Evolutionary conservation across 2,329 filamentous ascomycete genomes (phyloP), one percentile per base, ranked within the genome.

Genomic region (Monosporascus sp.): DNA sequence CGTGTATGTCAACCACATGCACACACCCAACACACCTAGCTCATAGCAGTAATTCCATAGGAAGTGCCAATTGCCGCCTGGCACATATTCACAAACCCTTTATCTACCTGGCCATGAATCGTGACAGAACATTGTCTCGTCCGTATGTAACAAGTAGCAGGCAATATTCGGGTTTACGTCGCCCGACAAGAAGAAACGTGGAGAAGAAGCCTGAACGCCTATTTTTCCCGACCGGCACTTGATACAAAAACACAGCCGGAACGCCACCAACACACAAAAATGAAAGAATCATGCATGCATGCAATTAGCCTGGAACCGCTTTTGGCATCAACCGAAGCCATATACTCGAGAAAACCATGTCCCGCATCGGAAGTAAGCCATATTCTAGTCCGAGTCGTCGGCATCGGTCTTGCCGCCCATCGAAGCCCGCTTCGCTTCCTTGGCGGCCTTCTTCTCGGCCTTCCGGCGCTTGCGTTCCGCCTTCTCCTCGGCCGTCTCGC

Each of bases 401-500:
- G 77, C 76, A 57, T 79, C 78, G 59, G 73, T 73, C 63, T 77
- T 76, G 63, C 75, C 73, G 56, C 74, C 78, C 65, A 79, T 72
- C 57, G 72, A 71, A 41, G 75, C 75, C 66, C 81, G 83, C 73
- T 80, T 81, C 51, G 77, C 76, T 44, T 76, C 74, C 71, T 80
- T 81, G 62, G 77, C 76, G 2, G 78, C 78, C 70, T 81, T 82
- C 74, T 81, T 82, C 70, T 82, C 79, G 2, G 79, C 79, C 74
- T 82, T 82, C 67, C 77, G 74, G 62, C 77, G 75, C 74, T 82
- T 82, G 59, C 79, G 77, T 72, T 81, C 79, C 5, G 79, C 80
- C 73, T 81, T 83, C 71, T 86, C 85, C 67, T 89, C 86, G 25
- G 84, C 73, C 17, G 84, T 87, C 75, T 90, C 86, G 65, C 87